phyloP scores from a whole-genome alignment of 1,284 basidiomycete species.

The Fistulinella staudtii region DNA sequence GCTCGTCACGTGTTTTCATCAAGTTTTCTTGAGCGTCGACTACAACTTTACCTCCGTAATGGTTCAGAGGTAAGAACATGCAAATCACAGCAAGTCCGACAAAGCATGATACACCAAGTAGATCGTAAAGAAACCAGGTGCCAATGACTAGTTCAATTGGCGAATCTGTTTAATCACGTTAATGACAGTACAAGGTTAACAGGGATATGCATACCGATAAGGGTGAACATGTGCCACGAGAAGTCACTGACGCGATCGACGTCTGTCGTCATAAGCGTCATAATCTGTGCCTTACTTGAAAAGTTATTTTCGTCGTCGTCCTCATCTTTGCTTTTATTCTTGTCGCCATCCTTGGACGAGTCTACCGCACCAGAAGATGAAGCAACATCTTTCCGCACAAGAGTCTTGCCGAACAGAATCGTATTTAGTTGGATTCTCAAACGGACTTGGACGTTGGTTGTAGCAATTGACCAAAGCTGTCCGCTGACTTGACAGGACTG shows the following conservation, averaged over 20 bases:
- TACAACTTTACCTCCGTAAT: constrained; percentile 82
- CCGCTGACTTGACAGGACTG: constrained; percentile 31
- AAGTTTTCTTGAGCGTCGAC: constrained; percentile 82
- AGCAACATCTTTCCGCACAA: constrained; percentile 83
- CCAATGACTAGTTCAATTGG: constrained; percentile 85
- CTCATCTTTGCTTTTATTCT: constrained; percentile 31
- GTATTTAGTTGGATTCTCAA: constrained; percentile 83
- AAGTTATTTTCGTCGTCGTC: constrained; percentile 70
- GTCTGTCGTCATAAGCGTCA: constrained; percentile 67
- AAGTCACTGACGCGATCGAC: constrained; percentile 88
- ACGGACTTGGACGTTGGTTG: constrained; percentile 67
- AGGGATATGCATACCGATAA: constrained; percentile 45
- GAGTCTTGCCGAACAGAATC: constrained; percentile 83
- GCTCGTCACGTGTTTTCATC: constrained; percentile 89
- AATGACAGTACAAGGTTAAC: constrained; percentile 12
- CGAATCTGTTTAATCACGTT: constrained; percentile 50
- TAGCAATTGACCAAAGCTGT: constrained; percentile 71
- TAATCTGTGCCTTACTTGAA: constrained; percentile 84
- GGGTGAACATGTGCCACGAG: constrained; percentile 71
- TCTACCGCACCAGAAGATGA: constrained; percentile 44
- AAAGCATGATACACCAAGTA: constrained; percentile 80
- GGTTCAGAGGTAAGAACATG: constrained; percentile 84
- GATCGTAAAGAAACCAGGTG: constrained; percentile 72
- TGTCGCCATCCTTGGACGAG: constrained; percentile 22
- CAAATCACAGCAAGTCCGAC: constrained; percentile 81